Percentiles rank a stretch among this genome's conserved stretches.
Evolutionary conservation across 345 rosid genomes (phyloP).

Genomic region (Leavenworthia alabamica): DNA sequence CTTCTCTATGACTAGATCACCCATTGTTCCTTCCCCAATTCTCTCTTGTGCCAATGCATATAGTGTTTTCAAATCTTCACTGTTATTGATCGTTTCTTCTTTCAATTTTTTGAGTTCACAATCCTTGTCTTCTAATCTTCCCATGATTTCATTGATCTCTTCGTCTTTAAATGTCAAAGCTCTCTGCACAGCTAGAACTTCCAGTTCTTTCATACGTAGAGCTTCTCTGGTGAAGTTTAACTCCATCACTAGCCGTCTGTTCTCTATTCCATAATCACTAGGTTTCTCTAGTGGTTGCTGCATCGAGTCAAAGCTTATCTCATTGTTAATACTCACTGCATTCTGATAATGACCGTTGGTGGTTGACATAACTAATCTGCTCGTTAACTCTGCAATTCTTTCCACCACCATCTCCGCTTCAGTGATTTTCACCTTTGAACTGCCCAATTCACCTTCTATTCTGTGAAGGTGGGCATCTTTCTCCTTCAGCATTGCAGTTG

Average conservation of each 20-base stretch:
- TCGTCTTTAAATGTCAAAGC: conserved; percentile 54
- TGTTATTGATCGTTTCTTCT: conserved; percentile 55
- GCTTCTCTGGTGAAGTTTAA: conserved; percentile 47
- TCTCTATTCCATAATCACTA: conserved; percentile 38
- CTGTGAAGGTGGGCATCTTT: conserved; percentile 54
- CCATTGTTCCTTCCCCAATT: conserved; percentile 51
- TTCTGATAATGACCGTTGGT: conserved; percentile 30
- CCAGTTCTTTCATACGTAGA: conserved; percentile 63
- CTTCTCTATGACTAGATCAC: conserved; percentile 68
- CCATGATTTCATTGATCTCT: conserved; percentile 46
- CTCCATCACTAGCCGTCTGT: conserved; percentile 56
- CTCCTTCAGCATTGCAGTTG: conserved; percentile 51
- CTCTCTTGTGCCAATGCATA: conserved; percentile 64
- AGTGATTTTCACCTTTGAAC: conserved; percentile 40
- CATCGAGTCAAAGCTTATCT: conserved; percentile 16
- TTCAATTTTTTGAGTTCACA: conserved; percentile 47
- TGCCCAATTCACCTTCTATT: conserved; percentile 51
- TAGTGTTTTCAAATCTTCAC: conserved; percentile 52
- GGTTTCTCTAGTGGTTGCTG: conserved; percentile 33
- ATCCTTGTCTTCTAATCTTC: conserved; percentile 46
- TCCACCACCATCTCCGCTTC: conserved; percentile 70
- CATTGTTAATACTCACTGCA: conserved; percentile 16
- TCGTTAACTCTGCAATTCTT: conserved; percentile 56
- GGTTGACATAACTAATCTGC: conserved; percentile 41
- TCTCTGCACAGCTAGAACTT: conserved; percentile 52